Conservation (phyloP, 176 grass and related monocot species). For the Aegilops umbellulata region DNA sequence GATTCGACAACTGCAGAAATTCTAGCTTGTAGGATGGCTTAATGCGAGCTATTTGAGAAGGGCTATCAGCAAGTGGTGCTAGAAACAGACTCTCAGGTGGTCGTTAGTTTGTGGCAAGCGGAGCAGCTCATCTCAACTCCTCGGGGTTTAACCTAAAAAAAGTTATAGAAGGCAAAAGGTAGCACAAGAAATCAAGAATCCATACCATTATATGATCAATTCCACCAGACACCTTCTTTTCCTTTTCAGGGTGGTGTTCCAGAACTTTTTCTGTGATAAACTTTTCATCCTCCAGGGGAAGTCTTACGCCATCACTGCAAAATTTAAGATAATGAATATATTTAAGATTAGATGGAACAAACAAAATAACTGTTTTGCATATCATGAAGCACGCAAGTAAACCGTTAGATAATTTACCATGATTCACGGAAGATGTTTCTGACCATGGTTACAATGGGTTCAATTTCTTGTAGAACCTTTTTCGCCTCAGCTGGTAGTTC, state of each 20-base stretch:
- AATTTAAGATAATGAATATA: slow-evolving; percentile 12
- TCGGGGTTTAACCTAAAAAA: too few relatives aligned
- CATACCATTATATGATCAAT: slow-evolving; percentile 77
- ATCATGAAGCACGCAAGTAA: not conserved
- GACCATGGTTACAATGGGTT: slow-evolving; percentile 49
- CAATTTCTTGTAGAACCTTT: slow-evolving; percentile 59
- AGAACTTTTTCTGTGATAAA: slow-evolving; percentile 74
- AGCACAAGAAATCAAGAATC: not conserved
- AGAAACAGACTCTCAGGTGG: too few relatives aligned
- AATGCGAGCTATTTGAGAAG: too few relatives aligned
- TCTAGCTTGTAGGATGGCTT: too few relatives aligned
- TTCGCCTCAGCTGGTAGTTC: slow-evolving; percentile 68
- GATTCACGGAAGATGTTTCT: slow-evolving; percentile 70
- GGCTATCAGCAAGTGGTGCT: too few relatives aligned
- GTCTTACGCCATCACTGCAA: slow-evolving; percentile 56
- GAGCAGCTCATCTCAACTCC: too few relatives aligned
- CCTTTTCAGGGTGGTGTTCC: slow-evolving; percentile 77
- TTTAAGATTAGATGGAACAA: not conserved
- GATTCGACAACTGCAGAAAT: too few relatives aligned
- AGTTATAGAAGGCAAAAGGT: not conserved
- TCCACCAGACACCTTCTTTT: slow-evolving; percentile 56
- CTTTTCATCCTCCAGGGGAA: slow-evolving; percentile 63
- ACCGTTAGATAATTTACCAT: slow-evolving; percentile 43
- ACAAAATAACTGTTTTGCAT: not conserved
- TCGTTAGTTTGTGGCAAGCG: too few relatives aligned